These are phyloP conservation scores for Diutina ranongensis DNA, from an alignment of 1,139 yeast species.

Conservation along the genomic window DNA sequence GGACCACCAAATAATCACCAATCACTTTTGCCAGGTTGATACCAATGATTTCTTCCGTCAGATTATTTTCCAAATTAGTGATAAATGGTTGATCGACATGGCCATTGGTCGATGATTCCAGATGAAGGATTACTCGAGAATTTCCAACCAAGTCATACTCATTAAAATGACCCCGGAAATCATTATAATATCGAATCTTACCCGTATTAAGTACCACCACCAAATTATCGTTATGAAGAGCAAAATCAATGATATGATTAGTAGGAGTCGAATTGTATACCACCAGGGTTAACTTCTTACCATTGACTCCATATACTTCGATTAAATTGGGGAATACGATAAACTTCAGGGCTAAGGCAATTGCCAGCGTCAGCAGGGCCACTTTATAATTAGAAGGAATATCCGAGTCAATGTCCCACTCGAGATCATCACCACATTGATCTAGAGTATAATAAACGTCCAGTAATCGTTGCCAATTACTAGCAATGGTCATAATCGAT, in stretches of 20 bases:
- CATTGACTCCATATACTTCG: constrained; percentile 43
- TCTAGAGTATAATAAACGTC: constrained; percentile 49
- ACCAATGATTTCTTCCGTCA: constrained; percentile 20
- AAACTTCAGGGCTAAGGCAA: constrained; percentile 27
- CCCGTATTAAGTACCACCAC: constrained; percentile 50
- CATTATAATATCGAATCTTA: constrained; percentile 50
- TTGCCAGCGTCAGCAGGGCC: constrained; percentile 28
- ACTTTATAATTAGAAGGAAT: constrained; percentile 16
- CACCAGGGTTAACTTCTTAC: constrained; percentile 34
- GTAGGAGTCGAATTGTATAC: constrained; percentile 42
- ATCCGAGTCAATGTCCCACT: constrained; percentile 23
- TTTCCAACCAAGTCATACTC: constrained; percentile 19
- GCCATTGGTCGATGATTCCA: constrained; percentile 12
- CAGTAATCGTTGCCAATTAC: constrained; percentile 50
- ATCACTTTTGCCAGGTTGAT: constrained; percentile 17
- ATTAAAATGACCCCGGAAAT: constrained; percentile 55
- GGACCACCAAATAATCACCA: constrained; percentile 22
- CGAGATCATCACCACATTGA: constrained; percentile 28
- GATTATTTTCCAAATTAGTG: constrained; percentile 24
- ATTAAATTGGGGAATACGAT: constrained; percentile 22
- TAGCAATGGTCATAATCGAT: neutral
- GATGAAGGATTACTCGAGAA: constrained; percentile 2
- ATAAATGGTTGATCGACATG: constrained; percentile 13
- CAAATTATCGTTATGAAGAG: constrained; percentile 46
- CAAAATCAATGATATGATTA: constrained; percentile 46